Evolutionary conservation across 139 green algal species (phyloP).

Genomic region (Microglena sp.): DNA sequence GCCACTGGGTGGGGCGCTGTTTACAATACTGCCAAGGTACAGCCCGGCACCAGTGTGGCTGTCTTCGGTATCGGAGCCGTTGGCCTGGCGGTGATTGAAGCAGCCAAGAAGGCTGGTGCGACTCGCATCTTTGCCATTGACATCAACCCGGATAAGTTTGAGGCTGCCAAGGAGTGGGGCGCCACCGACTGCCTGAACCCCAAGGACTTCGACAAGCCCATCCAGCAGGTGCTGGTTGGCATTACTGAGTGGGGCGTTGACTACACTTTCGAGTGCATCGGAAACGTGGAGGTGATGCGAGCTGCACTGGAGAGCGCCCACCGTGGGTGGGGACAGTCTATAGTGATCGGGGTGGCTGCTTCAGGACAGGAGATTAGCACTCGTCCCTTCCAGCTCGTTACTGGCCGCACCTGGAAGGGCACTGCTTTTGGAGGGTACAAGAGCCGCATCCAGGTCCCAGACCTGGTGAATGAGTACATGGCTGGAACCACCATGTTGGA

Average conservation of each 20-base stretch:
- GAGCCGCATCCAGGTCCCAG: constrained; percentile 70
- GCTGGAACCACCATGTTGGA: constrained; percentile 74
- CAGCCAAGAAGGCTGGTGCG: constrained; percentile 51
- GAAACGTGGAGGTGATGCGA: constrained; percentile 90
- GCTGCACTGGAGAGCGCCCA: constrained; percentile 88
- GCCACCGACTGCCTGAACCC: constrained; percentile 82
- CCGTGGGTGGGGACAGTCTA: constrained; percentile 70
- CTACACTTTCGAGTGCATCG: constrained; percentile 81
- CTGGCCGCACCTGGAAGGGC: constrained; percentile 81
- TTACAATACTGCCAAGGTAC: constrained; percentile 91
- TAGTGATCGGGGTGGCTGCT: constrained; percentile 81
- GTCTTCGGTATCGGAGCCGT: constrained; percentile 66
- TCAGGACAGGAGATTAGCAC: constrained; percentile 83
- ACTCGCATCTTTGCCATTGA: constrained; percentile 87
- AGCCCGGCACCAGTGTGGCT: constrained; percentile 72
- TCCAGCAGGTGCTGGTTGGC: constrained; percentile 66
- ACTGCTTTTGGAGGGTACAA: constrained; percentile 95
- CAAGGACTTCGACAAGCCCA: constrained; percentile 67
- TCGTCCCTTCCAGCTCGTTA: constrained; percentile 94
- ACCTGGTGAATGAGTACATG: constrained; percentile 81
- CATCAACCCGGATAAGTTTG: constrained; percentile 83
- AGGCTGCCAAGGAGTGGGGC: constrained; percentile 67
- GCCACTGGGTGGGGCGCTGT: constrained; percentile 88
- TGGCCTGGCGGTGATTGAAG: constrained; percentile 87
- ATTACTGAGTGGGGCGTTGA: constrained; percentile 89